A percentile compares a stretch with the other conserved stretches of the same genome.
Conservation (phyloP, 768 basidiomycete genomes). For the Calocybe gangraenosa region DNA sequence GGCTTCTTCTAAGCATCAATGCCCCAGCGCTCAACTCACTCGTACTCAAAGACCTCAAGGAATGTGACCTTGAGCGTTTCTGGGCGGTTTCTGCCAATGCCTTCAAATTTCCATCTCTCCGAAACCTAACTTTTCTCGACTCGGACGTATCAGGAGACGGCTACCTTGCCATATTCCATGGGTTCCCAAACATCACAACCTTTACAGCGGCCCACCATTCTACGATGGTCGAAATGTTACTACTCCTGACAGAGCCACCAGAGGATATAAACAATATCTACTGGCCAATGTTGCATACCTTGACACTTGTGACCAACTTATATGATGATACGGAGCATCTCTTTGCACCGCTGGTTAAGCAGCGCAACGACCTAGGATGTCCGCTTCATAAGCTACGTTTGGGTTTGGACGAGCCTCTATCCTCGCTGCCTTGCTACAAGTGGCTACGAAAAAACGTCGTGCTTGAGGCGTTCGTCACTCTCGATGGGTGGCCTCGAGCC, state of each 20-base stretch:
- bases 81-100: slow-evolving; percentile 18
- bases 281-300: slow-evolving; percentile 31
- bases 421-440: slow-evolving; percentile 7
- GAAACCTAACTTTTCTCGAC: slow-evolving; percentile 34
- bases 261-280: slow-evolving; percentile 12
- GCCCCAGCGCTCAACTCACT: slow-evolving; percentile 37
- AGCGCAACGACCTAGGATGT: slow-evolving; percentile 19
- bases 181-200: slow-evolving; percentile 28
- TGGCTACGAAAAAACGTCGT: slow-evolving; percentile 15
- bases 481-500: slow-evolving; percentile 28
- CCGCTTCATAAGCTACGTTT: slow-evolving; percentile 28
- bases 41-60: slow-evolving; percentile 37
- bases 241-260: slow-evolving; percentile 19
- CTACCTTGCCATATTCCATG: slow-evolving; percentile 26
- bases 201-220: slow-evolving; percentile 25
- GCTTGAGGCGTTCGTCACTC: slow-evolving; percentile 21
- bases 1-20: slow-evolving; percentile 32
- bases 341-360: slow-evolving; percentile 22
- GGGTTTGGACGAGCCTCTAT: slow-evolving; percentile 19
- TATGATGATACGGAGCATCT: slow-evolving; percentile 18
- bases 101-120: slow-evolving; percentile 29
- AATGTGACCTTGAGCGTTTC: slow-evolving; percentile 37
- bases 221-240: slow-evolving; percentile 22
- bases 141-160: slow-evolving; percentile 32
- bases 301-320: slow-evolving; percentile 25